Conservation (phyloP, 2,329 filamentous ascomycete species). For the Epichloe gansuensis region DNA sequence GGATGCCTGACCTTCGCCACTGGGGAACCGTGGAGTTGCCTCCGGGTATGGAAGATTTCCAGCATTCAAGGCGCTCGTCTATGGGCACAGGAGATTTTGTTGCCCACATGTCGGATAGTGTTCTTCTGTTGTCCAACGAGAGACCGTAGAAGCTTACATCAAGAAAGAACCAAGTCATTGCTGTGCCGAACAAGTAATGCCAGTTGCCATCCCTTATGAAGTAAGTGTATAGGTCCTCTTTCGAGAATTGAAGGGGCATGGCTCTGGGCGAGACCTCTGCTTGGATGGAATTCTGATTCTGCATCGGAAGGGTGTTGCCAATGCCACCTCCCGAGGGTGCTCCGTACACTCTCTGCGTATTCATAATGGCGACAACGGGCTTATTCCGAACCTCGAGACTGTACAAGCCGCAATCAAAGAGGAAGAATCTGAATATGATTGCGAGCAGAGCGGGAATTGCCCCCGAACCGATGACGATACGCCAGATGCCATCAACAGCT, state of each 20-base stretch:
- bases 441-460: slow-evolving; percentile 51
- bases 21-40: slow-evolving; percentile 31
- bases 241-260: slow-evolving; percentile 36
- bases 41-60: slow-evolving; percentile 30
- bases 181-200: slow-evolving; percentile 28
- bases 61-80: slow-evolving; percentile 30
- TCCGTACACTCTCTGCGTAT: slow-evolving; percentile 47
- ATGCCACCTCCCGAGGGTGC: slow-evolving; percentile 16
- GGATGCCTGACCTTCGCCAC: slow-evolving; percentile 29
- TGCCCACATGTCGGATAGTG: slow-evolving; percentile 26
- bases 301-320: slow-evolving; percentile 12
- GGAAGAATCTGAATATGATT: slow-evolving; percentile 53
- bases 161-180: slow-evolving; percentile 39
- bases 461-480: slow-evolving; percentile 54
- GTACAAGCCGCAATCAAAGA: slow-evolving; percentile 55
- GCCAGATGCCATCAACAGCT: slow-evolving; percentile 49
- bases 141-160: slow-evolving; percentile 44
- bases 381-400: slow-evolving; percentile 53
- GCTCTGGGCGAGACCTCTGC: slow-evolving; percentile 22
- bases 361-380: slow-evolving; percentile 43
- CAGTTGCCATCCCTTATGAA: slow-evolving; percentile 31
- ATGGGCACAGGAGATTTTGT: slow-evolving; percentile 23
- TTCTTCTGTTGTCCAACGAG: slow-evolving; percentile 31
- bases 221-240: slow-evolving; percentile 35
- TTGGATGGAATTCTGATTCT: slow-evolving; percentile 14